Percentiles rank a stretch among this genome's conserved stretches.
Conservation (phyloP, 805 yeast genomes). For the Candida odintsovae region DNA sequence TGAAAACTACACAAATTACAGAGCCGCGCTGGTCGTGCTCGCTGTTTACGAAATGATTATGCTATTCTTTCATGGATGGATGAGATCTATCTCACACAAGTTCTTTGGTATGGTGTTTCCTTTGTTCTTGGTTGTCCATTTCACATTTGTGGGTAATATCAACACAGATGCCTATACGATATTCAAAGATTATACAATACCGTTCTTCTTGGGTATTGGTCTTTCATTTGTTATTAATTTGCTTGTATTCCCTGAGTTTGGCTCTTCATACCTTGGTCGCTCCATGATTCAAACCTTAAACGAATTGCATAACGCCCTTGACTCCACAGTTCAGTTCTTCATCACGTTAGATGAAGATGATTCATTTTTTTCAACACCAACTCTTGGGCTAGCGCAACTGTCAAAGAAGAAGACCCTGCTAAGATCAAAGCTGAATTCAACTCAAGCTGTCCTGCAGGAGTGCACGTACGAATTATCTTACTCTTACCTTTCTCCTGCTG, state of each 20-base stretch:
- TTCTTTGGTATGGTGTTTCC: conserved; percentile 43
- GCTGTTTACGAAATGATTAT: conserved; percentile 40
- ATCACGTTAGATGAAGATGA: conserved; percentile 20
- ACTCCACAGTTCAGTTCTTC: conserved; percentile 34
- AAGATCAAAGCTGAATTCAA: conserved; percentile 27
- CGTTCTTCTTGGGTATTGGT: conserved; percentile 42
- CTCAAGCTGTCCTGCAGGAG: conserved; percentile 37
- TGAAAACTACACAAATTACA: conserved; percentile 26
- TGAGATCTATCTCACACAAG: conserved; percentile 40
- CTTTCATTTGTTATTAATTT: conserved; percentile 38
- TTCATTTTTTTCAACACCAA: conserved; percentile 15
- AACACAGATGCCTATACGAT: conserved; percentile 25
- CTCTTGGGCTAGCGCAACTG: conserved; percentile 27
- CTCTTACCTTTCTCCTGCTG: conserved; percentile 39
- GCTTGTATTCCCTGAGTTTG: conserved; percentile 44
- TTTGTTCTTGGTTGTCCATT: conserved; percentile 44
- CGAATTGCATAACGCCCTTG: conserved; percentile 34
- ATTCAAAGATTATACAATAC: conserved; percentile 34
- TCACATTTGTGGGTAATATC: conserved; percentile 36
- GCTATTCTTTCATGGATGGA: conserved; percentile 45
- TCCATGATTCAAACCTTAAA: conserved; percentile 34
- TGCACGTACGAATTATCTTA: conserved; percentile 45
- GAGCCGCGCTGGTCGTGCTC: conserved; percentile 37
- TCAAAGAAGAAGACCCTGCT: conserved; percentile 29
- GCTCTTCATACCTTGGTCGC: conserved; percentile 42